Evolutionary conservation across 768 basidiomycete species (phyloP), one percentile per base, ranked within the genome.

Genomic region (Dendrothele bispora): DNA sequence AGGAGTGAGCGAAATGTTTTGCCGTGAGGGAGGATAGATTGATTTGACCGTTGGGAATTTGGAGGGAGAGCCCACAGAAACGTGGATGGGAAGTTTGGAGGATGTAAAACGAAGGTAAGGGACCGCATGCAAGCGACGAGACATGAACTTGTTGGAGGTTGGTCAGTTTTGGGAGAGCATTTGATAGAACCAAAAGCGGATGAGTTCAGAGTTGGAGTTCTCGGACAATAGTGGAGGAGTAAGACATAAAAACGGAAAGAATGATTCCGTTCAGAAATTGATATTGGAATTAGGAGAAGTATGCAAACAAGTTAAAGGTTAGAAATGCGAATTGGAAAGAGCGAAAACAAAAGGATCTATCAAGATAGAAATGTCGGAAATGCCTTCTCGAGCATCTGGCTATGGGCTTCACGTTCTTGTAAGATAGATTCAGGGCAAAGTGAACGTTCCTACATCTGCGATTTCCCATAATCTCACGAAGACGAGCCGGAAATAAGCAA

Each of bases 141-240:
- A 84, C 79, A 58, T 82, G 78, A 2, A 84, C 74, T 47, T 80
- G 81, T 25, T 76, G 71, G 28, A 88, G 67, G 53, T 80, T 84
- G 41, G 64, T 62, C 25, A 88, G 60, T 56, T 81, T 83, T 7
- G 84, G 83, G 8, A 88, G 67, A 3, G 83, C 82, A 38, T 86
- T 88, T 17, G 79, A 75, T 43, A 88, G 66, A 79, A 88, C 83
- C 84, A 84, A 20, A 1, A n/a, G n/a, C n/a, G n/a, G n/a, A n/a
- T n/a, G n/a, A n/a, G n/a, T n/a, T n/a, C n/a, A n/a, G n/a, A n/a
- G n/a, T n/a, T n/a, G n/a, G n/a, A n/a, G n/a, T n/a, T n/a, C n/a
- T n/a, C n/a, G n/a, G n/a, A n/a, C n/a, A n/a, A n/a, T n/a, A n/a
- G n/a, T n/a, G n/a, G n/a, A n/a, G n/a, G n/a, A n/a, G n/a, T n/a